phyloP scores from a whole-genome alignment of 2,329 filamentous ascomycete genomes.

The Ophiostoma sp. region DNA sequence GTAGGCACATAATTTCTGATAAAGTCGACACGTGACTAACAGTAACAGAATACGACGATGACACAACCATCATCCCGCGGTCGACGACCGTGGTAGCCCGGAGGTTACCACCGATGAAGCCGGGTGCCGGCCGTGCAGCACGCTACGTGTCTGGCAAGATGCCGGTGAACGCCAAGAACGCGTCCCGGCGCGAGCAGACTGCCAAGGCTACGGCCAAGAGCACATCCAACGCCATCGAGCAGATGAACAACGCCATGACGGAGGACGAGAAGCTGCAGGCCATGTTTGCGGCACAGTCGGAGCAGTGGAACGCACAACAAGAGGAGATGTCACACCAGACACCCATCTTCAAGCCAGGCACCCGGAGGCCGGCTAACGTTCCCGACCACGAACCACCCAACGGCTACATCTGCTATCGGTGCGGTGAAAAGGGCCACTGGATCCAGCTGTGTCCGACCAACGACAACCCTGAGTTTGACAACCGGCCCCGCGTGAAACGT shows the following conservation, averaged over 20 bases:
- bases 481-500: constrained; percentile 87
- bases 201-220: constrained; percentile 61
- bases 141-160: constrained; percentile 96
- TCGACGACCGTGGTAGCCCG: constrained; percentile 92
- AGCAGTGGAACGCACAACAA: constrained; percentile 91
- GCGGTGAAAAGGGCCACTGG: constrained; percentile 98
- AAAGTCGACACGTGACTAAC: not conserved
- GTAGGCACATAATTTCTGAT: no score
- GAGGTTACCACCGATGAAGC: constrained; percentile 78
- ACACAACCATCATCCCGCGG: constrained; percentile 94
- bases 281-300: constrained; percentile 85
- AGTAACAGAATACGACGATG: constrained; percentile 84
- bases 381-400: constrained; percentile 91
- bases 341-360: constrained; percentile 60
- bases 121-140: constrained; percentile 85
- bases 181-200: constrained; percentile 63
- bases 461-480: constrained; percentile 93
- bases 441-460: constrained; percentile 99
- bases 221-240: constrained; percentile 57
- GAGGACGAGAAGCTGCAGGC: constrained; percentile 93
- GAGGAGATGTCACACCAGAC: constrained; percentile 84
- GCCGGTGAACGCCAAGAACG: constrained; percentile 82
- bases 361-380: constrained; percentile 70
- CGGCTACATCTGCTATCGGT: constrained; percentile 95
- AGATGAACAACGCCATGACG: constrained; percentile 77